These are phyloP conservation scores for Holtermannia corniformis DNA, from an alignment of 768 basidiomycete species.

Conservation along the genomic window DNA sequence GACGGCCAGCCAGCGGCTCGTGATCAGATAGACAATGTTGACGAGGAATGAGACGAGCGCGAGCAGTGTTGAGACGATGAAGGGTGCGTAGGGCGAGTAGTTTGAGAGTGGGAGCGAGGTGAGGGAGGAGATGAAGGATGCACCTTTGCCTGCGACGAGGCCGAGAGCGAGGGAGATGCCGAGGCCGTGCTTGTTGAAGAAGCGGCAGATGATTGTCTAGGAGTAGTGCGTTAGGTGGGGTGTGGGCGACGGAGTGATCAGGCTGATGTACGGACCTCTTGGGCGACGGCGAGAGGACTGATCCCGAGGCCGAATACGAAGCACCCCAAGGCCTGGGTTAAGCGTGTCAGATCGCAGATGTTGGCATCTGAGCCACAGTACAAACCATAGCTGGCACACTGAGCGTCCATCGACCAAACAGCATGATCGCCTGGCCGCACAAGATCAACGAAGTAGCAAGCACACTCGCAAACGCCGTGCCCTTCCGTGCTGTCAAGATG, in stretches of 20 bases:
- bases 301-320: slow-evolving; percentile 72
- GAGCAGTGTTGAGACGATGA: slow-evolving; percentile 58
- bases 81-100: slow-evolving; percentile 58
- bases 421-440: slow-evolving; percentile 61
- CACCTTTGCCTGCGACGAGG: slow-evolving; percentile 65
- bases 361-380: too few relatives aligned
- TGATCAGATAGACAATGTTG: slow-evolving; percentile 58
- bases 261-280: slow-evolving; percentile 43
- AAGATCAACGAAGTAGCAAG: slow-evolving; percentile 63
- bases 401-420: slow-evolving; percentile 55
- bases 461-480: slow-evolving; percentile 48
- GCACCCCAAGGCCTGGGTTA: slow-evolving; percentile 49
- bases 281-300: slow-evolving; percentile 69
- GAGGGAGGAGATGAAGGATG: slow-evolving; percentile 63
- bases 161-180: slow-evolving; percentile 72
- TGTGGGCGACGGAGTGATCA: too few relatives aligned
- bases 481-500: slow-evolving; percentile 40
- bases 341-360: not conserved
- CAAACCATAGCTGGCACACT: slow-evolving; percentile 55
- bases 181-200: slow-evolving; percentile 57
- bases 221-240: not conserved
- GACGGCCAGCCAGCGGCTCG: slow-evolving; percentile 57
- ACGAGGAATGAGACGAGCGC: slow-evolving; percentile 58
- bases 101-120: slow-evolving; percentile 67
- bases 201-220: slow-evolving; percentile 64